Base-by-base conservation (phyloP, 768 basidiomycete genomes). In the Suillus subalutaceus region DNA sequence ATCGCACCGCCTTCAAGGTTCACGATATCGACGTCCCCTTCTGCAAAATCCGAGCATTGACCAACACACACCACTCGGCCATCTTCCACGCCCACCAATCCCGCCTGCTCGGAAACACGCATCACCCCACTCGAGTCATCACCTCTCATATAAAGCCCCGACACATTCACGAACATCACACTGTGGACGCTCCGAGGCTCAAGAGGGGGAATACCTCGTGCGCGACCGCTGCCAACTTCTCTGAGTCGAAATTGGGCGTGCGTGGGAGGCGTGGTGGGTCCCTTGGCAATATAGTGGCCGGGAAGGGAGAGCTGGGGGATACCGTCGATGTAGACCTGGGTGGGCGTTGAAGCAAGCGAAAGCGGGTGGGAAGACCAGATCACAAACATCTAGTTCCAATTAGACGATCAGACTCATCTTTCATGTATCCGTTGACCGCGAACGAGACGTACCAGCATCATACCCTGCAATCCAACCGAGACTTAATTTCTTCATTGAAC, bases 271-370 rank as follows among this genome's bases (percentile, higher is more conserved):
- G 71, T 69, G 15, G 74, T 64, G 10, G 69, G 64, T 2, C 85
- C 83, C 67, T 79, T 75, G 3, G 73, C 74, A 0, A 75, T 73
- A 65, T 82, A 79, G 6, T 77, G 71, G 16, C 40, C 9, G 23
- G 83, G 83, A 20, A 79, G 75, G 56, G 81, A 81, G 60, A 91
- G 82, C 71, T 96, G 94, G 6, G 87, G 74, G 65, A 94, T 88
- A 2, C 94, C 95, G 74, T 97, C 95, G 69, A 96, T 92, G 83
- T 89, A 96, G 35, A 92, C 87, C 65, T 89, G 87, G 18, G 80
- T 73, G 0, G 93, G 93, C 0, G 90, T 92, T 3, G 93, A 90
- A 63, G 90, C 92, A 30, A 92, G 78, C 35, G 83, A 82, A 37
- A 94, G 81, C 1, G 93, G 93, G 77, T 93, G 90, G 3, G 86